Conservation (phyloP, 2,329 filamentous ascomycete species). For the Colletotrichum scovillei region DNA sequence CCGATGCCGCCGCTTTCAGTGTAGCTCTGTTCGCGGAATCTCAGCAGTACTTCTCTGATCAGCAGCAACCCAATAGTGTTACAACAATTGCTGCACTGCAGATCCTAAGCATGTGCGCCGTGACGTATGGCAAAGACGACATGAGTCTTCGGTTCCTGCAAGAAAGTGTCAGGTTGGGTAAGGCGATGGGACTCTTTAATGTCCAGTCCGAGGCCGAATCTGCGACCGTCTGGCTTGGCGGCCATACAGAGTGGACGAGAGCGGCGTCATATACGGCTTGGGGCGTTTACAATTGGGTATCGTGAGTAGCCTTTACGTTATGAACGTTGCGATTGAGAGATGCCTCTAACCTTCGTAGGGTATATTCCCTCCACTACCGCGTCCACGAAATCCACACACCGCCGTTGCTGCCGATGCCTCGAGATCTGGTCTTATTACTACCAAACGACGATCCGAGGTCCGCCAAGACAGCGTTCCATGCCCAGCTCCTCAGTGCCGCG, state of each 20-base stretch:
- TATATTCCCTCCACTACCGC: slow-evolving; percentile 12
- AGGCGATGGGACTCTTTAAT: slow-evolving; percentile 22
- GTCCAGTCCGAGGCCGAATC: not conserved
- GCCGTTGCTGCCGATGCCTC: slow-evolving; percentile 11
- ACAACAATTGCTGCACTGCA: slow-evolving; percentile 6
- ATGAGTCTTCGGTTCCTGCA: not conserved
- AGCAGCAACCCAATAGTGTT: not conserved
- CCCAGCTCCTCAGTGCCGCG: not conserved
- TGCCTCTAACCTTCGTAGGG: not conserved
- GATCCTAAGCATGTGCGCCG: slow-evolving; percentile 10
- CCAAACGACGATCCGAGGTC: not conserved
- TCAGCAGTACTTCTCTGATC: not conserved
- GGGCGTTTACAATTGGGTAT: slow-evolving; percentile 40
- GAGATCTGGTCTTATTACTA: not conserved
- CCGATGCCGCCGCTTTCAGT: not conserved
- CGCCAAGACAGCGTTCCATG: not conserved
- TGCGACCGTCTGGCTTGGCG: not conserved
- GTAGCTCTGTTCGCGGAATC: slow-evolving; percentile 8
- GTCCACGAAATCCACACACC: slow-evolving; percentile 17
- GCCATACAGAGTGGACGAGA: not conserved
- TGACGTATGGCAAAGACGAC: slow-evolving; percentile 3
- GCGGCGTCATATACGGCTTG: slow-evolving; percentile 43
- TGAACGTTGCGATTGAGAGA: too few species aligned
- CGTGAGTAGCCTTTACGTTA: not conserved
- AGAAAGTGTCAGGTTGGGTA: not conserved